Evolutionary conservation across 2,329 filamentous ascomycete genomes (phyloP).

Genomic region (Cercospora brassicicola): DNA sequence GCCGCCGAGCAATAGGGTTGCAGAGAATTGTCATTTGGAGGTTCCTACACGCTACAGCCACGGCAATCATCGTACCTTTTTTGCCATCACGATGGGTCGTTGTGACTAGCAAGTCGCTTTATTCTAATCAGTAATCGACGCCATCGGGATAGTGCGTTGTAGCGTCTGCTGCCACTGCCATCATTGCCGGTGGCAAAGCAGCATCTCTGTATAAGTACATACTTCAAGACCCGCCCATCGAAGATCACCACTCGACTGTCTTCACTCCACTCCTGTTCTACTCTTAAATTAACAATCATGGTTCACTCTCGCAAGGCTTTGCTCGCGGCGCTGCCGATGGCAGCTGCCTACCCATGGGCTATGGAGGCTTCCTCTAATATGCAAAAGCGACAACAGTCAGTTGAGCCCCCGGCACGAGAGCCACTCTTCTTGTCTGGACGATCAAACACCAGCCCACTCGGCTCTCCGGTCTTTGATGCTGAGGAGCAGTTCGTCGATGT

Average conservation of each 20-base stretch:
- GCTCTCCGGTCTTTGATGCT: slow-evolving; percentile 27
- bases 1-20: neutral
- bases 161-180: neutral
- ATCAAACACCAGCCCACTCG: slow-evolving; percentile 5
- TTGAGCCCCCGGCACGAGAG: slow-evolving; percentile 6
- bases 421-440: slow-evolving; percentile 12
- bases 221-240: neutral
- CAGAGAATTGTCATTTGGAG: neutral
- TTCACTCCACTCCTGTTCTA: neutral
- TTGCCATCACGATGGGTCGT: neutral
- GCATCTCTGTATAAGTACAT: neutral
- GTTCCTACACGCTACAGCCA: neutral
- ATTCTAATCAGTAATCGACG: neutral
- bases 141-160: neutral
- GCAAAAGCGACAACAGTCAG: slow-evolving; percentile 1
- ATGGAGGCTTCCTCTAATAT: slow-evolving; percentile 9
- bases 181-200: neutral
- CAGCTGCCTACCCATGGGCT: slow-evolving; percentile 15
- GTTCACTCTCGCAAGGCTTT: slow-evolving; percentile 12
- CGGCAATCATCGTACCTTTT: neutral
- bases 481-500: slow-evolving; percentile 35
- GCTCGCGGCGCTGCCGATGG: slow-evolving; percentile 15
- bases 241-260: neutral
- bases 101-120: neutral
- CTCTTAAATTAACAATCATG: slow-evolving; percentile 1